Evolutionary conservation across 2,329 filamentous ascomycete species (phyloP), one percentile per base, ranked within the genome.

Genomic region (Plenodomus biglobosus): DNA sequence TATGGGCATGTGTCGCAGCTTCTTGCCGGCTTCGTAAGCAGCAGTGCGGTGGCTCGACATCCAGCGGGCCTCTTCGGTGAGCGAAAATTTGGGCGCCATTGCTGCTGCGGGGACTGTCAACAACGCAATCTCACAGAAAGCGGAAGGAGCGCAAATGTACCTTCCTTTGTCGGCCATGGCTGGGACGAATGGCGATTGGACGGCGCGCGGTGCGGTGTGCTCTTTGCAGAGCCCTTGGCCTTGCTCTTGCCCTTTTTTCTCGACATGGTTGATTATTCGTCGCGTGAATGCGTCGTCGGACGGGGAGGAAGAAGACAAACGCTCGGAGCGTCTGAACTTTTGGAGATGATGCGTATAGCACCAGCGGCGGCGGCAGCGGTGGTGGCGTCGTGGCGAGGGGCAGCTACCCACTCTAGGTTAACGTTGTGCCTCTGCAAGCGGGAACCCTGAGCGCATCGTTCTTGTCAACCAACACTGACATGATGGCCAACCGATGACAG

Each of bases 51-150:
- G 77, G 16, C 70, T 74, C 61, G 79, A 79, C 11, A 80, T 83
- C 58, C 82, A 83, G 18, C 75, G 76, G 30, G 81, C 82, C 68
- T 84, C 82, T 55, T 85, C 79, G 53, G 76, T 74, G 66, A 86
- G 74, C 1, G 78, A 80, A 46, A 75, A 74, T 11, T 45, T 55
- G 41, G 55, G 48, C 38, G 53, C 50, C 22, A 39, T 52, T 50
- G 51, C 58, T 56, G 51, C 58, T 56, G 50, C 44, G 35, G 34
- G 19, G 22, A 47, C 40, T 15, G 59, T 66, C 55, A 66, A 57
- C 50, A 55, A 30, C 21, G 19, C 46, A 46, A 38, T 42, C 39
- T 46, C 36, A 18, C 35, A 13, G 34, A 43, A 39, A 46, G 44
- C 46, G 50, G 36, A 35, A 44, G 47, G 47, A 34, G 48, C 36